Evolutionary conservation across 2,329 filamentous ascomycete genomes (phyloP).

Genomic region (Claviceps citrina): DNA sequence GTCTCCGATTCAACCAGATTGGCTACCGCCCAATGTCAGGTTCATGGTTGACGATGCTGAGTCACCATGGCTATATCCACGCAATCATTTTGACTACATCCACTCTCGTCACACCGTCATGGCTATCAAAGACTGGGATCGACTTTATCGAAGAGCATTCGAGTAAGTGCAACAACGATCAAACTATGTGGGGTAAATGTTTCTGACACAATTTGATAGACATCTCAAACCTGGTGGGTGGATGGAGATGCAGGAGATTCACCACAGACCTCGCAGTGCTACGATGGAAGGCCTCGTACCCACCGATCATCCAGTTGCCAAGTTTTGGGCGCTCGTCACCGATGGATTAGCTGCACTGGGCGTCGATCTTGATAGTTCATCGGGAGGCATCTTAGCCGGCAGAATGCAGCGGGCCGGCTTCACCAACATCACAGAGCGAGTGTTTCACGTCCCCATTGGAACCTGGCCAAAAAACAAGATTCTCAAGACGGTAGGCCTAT

Average conservation of each 20-base stretch:
- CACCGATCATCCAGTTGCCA: conserved; percentile 24
- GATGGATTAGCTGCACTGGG: conserved; percentile 29
- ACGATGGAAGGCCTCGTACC: conserved; percentile 23
- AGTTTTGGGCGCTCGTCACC: conserved; percentile 32
- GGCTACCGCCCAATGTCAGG: conserved; percentile 38
- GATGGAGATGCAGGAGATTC: conserved; percentile 40
- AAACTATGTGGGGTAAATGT: not conserved
- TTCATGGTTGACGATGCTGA: conserved; percentile 45
- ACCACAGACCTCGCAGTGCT: conserved; percentile 31
- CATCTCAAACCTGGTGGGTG: conserved; percentile 39
- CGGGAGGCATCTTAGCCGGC: conserved; percentile 25
- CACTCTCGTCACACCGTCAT: conserved; percentile 42
- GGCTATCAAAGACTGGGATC: conserved; percentile 40
- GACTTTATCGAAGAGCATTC: conserved; percentile 28
- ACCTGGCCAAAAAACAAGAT: conserved; percentile 37
- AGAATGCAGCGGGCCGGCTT: conserved; percentile 37
- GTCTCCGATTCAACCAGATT: conserved; percentile 33
- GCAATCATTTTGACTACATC: conserved; percentile 43
- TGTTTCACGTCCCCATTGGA: conserved; percentile 38
- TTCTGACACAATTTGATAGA: conserved; percentile 13
- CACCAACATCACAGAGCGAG: conserved; percentile 32
- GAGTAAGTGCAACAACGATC: conserved; percentile 23
- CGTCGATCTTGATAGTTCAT: conserved; percentile 30
- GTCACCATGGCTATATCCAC: conserved; percentile 37
- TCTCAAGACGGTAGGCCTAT: conserved; percentile 35